These are phyloP conservation scores for Hortiboletus flavorubellus DNA, from an alignment of 768 basidiomycete species.

Conservation along the genomic window DNA sequence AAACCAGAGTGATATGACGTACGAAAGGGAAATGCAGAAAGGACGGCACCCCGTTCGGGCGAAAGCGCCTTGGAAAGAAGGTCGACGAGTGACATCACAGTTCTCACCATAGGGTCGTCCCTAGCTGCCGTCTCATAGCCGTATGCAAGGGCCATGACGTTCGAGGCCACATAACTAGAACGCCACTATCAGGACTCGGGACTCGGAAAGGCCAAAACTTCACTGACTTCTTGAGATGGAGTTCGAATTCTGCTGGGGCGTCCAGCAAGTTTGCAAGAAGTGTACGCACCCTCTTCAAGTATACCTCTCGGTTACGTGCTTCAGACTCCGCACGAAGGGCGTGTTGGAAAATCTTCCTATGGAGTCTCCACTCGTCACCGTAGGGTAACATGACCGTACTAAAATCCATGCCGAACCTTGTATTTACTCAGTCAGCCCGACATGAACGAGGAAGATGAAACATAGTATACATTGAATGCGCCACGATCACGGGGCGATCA, in stretches of 20 bases:
- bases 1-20: neutral
- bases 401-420: conserved; percentile 28
- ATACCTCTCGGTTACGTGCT: conserved; percentile 16
- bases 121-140: conserved; percentile 19
- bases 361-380: conserved; percentile 29
- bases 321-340: conserved; percentile 24
- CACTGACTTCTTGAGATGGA: conserved; percentile 21
- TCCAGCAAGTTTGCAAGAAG: conserved; percentile 23
- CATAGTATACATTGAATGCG: conserved; percentile 11
- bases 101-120: conserved; percentile 23
- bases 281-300: conserved; percentile 16
- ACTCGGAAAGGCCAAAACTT: neutral
- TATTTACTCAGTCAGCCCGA: neutral
- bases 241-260: conserved; percentile 22
- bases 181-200: neutral
- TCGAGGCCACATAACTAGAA: conserved; percentile 25
- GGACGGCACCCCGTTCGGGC: conserved; percentile 17
- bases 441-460: neutral
- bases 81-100: conserved; percentile 15
- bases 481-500: conserved; percentile 22
- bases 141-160: conserved; percentile 24
- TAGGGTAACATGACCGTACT: conserved; percentile 29
- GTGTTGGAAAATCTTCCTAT: conserved; percentile 30
- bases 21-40: conserved; percentile 25
- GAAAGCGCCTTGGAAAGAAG: conserved; percentile 22